Base-by-base conservation (phyloP, 1,139 yeast species). In the Hyphopichia wangnamkhiaoensis region DNA sequence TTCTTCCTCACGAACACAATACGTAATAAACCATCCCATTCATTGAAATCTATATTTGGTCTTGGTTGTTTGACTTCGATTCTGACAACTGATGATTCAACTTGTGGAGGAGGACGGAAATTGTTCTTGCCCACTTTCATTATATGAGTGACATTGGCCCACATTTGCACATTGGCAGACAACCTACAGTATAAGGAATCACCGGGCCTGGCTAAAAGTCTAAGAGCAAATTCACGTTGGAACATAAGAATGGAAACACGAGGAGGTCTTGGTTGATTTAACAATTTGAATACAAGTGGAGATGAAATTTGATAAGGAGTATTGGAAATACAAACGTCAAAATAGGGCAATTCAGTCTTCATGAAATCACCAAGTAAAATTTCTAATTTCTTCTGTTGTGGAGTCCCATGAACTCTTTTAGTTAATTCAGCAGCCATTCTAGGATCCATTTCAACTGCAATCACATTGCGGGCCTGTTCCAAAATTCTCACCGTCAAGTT, bases 341-440 rank as follows among this genome's bases (percentile, higher is more conserved):
- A 91, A 59, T 90, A 90, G 3, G 98, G 98, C 41, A 94, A 71
- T 37, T 93, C 98, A 1, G 95, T 83, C 66, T 93, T 93, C 80
- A 94, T 93, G 61, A 91, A 91, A 65, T 93, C 99, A 17, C 98
- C 98, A 43, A 94, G 73, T 58, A 93, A 66, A 42, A 93, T 89
- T 49, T 93, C 98, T 41, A 93, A 72, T 60, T 90, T 89, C 65
- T 88, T 89, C 61, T 91, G 95, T 42, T 79, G 85, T 2, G 97
- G 94, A 23, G 95, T 91, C 12, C 98, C 98, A 56, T 90, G 97
- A 19, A 94, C 98, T 71, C 99, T 84, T 62, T 93, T 93, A 16
- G 98, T 89, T 56, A 93, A 74, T 63, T 93, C 99, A 0, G 98
- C 98, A 3, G 98, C 98, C 99, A 93, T 93, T 68, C 98, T 76